Conservation (phyloP, 768 basidiomycete genomes). For the Hypholoma fasciculare region DNA sequence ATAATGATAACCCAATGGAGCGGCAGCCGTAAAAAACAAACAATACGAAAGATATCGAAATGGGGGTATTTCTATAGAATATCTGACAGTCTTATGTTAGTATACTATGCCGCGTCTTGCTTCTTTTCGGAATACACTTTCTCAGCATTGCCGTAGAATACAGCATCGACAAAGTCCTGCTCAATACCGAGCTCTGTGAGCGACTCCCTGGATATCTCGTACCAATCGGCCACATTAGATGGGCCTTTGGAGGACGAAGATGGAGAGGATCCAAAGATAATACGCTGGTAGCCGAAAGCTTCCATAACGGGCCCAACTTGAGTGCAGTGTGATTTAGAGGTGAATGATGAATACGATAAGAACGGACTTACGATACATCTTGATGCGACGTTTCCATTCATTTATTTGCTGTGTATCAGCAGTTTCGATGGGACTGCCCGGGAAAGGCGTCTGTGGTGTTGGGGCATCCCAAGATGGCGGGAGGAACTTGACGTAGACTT, state of each 20-base stretch:
- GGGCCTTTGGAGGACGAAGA: conserved; percentile 47
- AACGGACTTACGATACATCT: conserved; percentile 75
- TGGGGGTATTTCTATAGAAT: not conserved
- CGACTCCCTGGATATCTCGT: conserved; percentile 76
- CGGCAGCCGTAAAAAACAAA: not conserved
- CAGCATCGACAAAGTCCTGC: conserved; percentile 72
- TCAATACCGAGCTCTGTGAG: conserved; percentile 80
- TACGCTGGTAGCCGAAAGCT: conserved; percentile 82
- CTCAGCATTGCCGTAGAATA: conserved; percentile 59
- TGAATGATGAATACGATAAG: not conserved
- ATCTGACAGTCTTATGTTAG: not conserved
- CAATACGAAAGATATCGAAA: not conserved
- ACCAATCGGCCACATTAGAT: conserved; percentile 70
- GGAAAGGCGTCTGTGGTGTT: conserved; percentile 46
- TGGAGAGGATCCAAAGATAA: conserved; percentile 80
- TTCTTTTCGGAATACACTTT: conserved; percentile 39
- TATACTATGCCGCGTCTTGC: conserved; percentile 1
- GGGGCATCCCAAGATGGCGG: conserved; percentile 75
- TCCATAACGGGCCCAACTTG: conserved; percentile 81
- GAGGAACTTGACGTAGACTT: conserved; percentile 69
- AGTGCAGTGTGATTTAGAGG: conserved; percentile 7
- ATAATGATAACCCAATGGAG: not conserved
- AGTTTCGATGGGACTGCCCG: conserved; percentile 34
- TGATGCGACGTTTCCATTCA: conserved; percentile 74
- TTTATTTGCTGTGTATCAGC: conserved; percentile 50